Evolutionary conservation across 352 stramenopile genomes (phyloP), one percentile per base, ranked within the genome.

Genomic region (Phytophthora uliginosa): DNA sequence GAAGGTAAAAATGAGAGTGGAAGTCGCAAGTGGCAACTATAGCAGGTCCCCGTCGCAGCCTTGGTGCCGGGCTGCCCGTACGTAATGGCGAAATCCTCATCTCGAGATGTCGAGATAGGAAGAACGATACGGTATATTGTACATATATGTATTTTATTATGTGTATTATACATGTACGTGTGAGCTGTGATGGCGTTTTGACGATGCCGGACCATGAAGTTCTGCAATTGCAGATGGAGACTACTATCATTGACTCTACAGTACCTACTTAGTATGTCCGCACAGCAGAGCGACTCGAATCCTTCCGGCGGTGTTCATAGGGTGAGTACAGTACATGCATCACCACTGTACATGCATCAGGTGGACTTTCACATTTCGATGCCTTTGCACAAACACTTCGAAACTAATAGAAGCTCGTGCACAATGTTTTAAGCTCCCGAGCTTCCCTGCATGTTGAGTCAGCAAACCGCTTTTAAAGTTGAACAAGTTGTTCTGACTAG

Each of bases 41-140:
- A 4, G 10, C 38, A 13, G 45, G 45, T 26, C 45, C 7, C 45
- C 45, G 45, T 52, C 45, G 20, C 45, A 51, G 20, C 18, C 45
- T 22, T 52, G 45, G 45, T 52, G 45, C 45, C 20, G 45, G 45
- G 45, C 20, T 18, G 45, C 45, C 45, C 45, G 12, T 26, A 52
- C 45, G 45, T 52, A 52, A 52, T 52, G 45, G 45, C 45, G 45
- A 24, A 20, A 52, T 52, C 20, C 9, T 52, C 45, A 52, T 52
- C 45, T 52, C 9, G 45, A 45, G 38, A 45, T 45, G 18, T 52
- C 9, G 45, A n/a, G 38, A 45, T 45, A 45, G 12, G 12, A 45
- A 45, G 38, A 28, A 28, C 2, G 26, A 28, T 28, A 6, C 26
- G 26, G 26, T 28, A 28, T 3, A 28, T 28, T 28, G 26, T 28